Percentiles rank a stretch among this genome's conserved stretches.
Evolutionary conservation across 805 yeast genomes (phyloP).

Genomic region (Starmerella khaoyaiensis): DNA sequence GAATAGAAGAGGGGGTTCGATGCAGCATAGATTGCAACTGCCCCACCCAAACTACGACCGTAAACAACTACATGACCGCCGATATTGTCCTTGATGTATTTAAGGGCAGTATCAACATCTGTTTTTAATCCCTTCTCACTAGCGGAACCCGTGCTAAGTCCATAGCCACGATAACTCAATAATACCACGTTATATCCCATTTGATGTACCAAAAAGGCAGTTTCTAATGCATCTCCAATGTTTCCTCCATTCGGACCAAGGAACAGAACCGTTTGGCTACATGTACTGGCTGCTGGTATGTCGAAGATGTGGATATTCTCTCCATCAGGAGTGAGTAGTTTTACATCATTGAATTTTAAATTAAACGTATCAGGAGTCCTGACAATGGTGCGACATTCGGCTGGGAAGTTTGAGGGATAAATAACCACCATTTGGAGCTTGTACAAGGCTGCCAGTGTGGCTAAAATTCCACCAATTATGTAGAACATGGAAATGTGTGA

Average conservation of each 20-base stretch:
- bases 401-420: conserved; percentile 74
- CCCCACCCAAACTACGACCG: conserved; percentile 92
- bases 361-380: conserved; percentile 65
- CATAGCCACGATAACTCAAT: conserved; percentile 87
- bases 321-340: conserved; percentile 56
- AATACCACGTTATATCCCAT: conserved; percentile 67
- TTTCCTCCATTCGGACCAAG: conserved; percentile 93
- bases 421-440: conserved; percentile 47
- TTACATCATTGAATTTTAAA: conserved; percentile 50
- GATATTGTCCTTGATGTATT: conserved; percentile 41
- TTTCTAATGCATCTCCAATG: conserved; percentile 79
- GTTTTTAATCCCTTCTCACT: conserved; percentile 65
- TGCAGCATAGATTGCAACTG: conserved; percentile 65
- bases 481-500: too few relatives aligned
- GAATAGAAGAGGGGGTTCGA: conserved; percentile 27
- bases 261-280: conserved; percentile 55
- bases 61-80: conserved; percentile 50
- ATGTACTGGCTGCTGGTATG: conserved; percentile 30
- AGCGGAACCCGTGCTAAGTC: conserved; percentile 63
- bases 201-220: conserved; percentile 54
- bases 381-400: conserved; percentile 50
- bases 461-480: too few relatives aligned
- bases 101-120: conserved; percentile 65
- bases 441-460: too few relatives aligned
- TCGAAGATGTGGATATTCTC: conserved; percentile 52